A percentile compares a stretch with the other conserved stretches of the same genome.
phyloP scores from a whole-genome alignment of 2,329 filamentous ascomycete species.

The Sphaceloma murrayae region DNA sequence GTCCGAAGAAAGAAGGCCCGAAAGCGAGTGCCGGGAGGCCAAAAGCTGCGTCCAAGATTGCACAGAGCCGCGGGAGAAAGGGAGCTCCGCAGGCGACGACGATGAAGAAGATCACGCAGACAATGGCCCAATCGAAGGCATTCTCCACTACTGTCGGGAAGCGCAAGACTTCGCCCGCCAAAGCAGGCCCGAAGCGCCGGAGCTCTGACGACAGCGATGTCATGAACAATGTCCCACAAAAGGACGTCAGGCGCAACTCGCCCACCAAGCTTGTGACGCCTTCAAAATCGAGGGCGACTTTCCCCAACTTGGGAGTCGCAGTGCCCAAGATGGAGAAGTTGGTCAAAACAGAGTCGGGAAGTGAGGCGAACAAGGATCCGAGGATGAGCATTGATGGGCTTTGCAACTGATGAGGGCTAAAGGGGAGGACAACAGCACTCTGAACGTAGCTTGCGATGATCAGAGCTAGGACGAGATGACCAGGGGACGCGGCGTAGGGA shows the following conservation, averaged over 20 bases:
- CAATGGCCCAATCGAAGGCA: slow-evolving; percentile 14
- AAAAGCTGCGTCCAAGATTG: slow-evolving; percentile 11
- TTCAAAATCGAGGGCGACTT: not conserved
- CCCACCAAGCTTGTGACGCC: not conserved
- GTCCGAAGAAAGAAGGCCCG: slow-evolving; percentile 15
- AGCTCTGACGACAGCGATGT: slow-evolving; percentile 8
- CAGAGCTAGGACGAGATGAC: not conserved
- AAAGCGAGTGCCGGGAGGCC: slow-evolving; percentile 18
- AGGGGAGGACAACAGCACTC: not conserved
- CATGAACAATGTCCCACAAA: slow-evolving; percentile 10
- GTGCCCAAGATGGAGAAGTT: not conserved
- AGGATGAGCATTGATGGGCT: slow-evolving; percentile 1
- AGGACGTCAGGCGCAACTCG: slow-evolving; percentile 13
- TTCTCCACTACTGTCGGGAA: slow-evolving; percentile 12
- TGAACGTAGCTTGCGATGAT: not conserved
- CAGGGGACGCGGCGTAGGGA: not conserved
- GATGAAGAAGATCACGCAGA: slow-evolving; percentile 18
- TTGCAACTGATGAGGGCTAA: not conserved
- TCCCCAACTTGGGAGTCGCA: slow-evolving; percentile 1
- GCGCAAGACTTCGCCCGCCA: slow-evolving; percentile 22
- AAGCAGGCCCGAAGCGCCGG: slow-evolving; percentile 9
- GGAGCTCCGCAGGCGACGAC: slow-evolving; percentile 15
- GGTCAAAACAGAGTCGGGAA: not conserved
- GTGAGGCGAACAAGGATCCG: not conserved
- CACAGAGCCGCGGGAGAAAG: slow-evolving; percentile 21